These are phyloP conservation scores for Fusarium tjaetaba DNA, from an alignment of 2,329 filamentous ascomycete genomes.

Conservation along the genomic window DNA sequence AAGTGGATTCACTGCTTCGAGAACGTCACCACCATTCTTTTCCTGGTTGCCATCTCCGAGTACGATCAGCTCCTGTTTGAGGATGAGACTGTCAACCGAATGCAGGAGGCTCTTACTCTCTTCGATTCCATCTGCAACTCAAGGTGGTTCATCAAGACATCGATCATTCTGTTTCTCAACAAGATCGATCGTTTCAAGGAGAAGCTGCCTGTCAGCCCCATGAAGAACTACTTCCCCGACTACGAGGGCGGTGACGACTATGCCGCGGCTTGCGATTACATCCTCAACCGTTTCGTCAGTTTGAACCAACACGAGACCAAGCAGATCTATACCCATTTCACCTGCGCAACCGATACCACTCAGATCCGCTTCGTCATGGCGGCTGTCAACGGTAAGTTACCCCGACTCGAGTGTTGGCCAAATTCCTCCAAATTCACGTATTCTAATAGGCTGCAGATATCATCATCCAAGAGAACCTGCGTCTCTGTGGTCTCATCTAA, in stretches of 20 bases:
- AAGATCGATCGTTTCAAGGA: conserved; percentile 92
- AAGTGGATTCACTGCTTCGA: conserved; percentile 99
- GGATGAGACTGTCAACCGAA: conserved; percentile 95
- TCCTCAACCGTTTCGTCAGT: conserved; percentile 97
- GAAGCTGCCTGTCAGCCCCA: conserved; percentile 83
- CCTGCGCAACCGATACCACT: conserved; percentile 97
- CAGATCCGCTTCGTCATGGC: conserved; percentile 99
- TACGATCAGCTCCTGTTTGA: conserved; percentile 97
- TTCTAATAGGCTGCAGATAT: conserved; percentile 77
- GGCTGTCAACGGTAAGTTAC: conserved; percentile 88
- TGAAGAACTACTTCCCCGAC: conserved; percentile 89
- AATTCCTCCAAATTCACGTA: background rate
- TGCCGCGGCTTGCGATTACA: conserved; percentile 95
- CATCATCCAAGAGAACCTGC: conserved; percentile 99
- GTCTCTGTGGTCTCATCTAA: conserved; percentile 97
- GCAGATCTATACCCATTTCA: conserved; percentile 99
- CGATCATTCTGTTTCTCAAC: conserved; percentile 89
- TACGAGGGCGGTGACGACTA: conserved; percentile 98
- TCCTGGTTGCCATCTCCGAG: conserved; percentile 95
- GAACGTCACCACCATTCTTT: conserved; percentile 96
- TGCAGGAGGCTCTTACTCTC: conserved; percentile 87
- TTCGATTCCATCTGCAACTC: conserved; percentile 92
- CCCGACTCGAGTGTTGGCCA: background rate
- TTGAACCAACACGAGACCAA: conserved; percentile 99
- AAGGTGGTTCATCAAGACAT: conserved; percentile 90